A percentile compares a stretch with the other conserved stretches of the same genome.
phyloP scores from a whole-genome alignment of 192 early-diverging fungal species.

The Podila clonocystis region DNA sequence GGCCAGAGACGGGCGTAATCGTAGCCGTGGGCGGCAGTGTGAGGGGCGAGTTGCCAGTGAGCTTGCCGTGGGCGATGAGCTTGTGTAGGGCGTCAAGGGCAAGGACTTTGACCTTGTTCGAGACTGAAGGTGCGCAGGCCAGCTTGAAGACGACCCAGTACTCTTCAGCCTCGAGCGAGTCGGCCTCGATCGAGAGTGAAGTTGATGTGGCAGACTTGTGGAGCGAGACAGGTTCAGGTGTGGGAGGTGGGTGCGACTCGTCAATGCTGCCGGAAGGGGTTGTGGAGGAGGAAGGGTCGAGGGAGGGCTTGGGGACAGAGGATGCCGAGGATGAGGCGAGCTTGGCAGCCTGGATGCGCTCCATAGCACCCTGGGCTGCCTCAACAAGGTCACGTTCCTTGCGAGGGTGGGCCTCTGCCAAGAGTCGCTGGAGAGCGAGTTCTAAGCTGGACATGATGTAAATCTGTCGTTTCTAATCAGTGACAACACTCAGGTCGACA shows the following conservation, averaged over 20 bases:
- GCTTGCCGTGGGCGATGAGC: conserved; percentile 54
- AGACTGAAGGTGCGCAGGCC: conserved; percentile 48
- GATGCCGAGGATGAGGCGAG: conserved; percentile 19
- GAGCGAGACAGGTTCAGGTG: conserved; percentile 17
- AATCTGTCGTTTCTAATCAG: neutral
- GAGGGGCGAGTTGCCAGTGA: conserved; percentile 39
- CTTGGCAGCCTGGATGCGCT: conserved; percentile 44
- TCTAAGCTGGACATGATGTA: conserved; percentile 54
- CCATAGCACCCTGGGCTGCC: conserved; percentile 44
- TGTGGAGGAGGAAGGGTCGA: conserved; percentile 1
- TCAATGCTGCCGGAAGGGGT: conserved; percentile 5
- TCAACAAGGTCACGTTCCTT: conserved; percentile 52
- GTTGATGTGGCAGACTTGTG: conserved; percentile 18
- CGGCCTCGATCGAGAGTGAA: conserved; percentile 47
- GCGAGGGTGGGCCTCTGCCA: conserved; percentile 53
- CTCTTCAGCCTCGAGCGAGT: conserved; percentile 51
- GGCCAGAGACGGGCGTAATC: conserved; percentile 22
- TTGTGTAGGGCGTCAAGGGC: conserved; percentile 56
- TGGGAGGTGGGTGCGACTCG: conserved; percentile 10
- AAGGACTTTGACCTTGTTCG: conserved; percentile 46
- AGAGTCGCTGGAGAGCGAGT: conserved; percentile 57
- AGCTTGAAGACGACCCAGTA: conserved; percentile 56
- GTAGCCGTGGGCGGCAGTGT: conserved; percentile 26
- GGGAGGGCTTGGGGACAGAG: conserved; percentile 39
- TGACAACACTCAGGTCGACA: no score